Conservation (phyloP, 371 early-diverging fungal species). For the Choanephora cucurbitarum region DNA sequence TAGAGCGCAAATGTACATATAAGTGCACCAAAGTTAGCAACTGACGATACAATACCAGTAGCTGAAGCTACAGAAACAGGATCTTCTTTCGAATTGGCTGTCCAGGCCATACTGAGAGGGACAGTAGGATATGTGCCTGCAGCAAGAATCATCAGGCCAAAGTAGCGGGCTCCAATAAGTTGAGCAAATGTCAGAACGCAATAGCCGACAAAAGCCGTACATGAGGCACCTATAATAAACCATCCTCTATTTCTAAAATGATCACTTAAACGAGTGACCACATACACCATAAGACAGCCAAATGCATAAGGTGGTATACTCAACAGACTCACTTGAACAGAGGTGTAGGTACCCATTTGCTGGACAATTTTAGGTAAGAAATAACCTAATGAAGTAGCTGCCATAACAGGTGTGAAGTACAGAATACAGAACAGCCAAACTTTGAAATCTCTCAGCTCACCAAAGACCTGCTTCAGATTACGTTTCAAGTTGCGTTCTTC, state of each 20-base stretch:
- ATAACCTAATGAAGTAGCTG: slow-evolving; percentile 51
- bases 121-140: slow-evolving; percentile 55
- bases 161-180: slow-evolving; percentile 43
- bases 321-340: slow-evolving; percentile 52
- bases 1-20: slow-evolving; percentile 52
- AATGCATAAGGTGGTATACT: slow-evolving; percentile 53
- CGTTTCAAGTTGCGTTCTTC: slow-evolving; percentile 15
- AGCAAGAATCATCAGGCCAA: slow-evolving; percentile 50
- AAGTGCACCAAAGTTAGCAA: slow-evolving; percentile 51
- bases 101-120: slow-evolving; percentile 56
- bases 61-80: slow-evolving; percentile 47
- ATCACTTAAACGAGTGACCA: slow-evolving; percentile 41
- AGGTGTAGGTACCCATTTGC: slow-evolving; percentile 42
- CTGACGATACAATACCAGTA: slow-evolving; percentile 50
- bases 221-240: slow-evolving; percentile 47
- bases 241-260: slow-evolving; percentile 36
- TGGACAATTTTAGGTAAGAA: slow-evolving; percentile 52
- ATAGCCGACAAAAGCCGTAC: slow-evolving; percentile 40
- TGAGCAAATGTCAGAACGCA: slow-evolving; percentile 42
- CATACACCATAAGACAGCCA: slow-evolving; percentile 45
- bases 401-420: slow-evolving; percentile 56
- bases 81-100: slow-evolving; percentile 49
- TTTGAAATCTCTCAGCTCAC: slow-evolving; percentile 41
- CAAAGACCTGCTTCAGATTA: slow-evolving; percentile 22
- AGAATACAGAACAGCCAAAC: slow-evolving; percentile 47